Conservation (phyloP, 345 rosid species). For the Crucihimalaya himalaica region DNA sequence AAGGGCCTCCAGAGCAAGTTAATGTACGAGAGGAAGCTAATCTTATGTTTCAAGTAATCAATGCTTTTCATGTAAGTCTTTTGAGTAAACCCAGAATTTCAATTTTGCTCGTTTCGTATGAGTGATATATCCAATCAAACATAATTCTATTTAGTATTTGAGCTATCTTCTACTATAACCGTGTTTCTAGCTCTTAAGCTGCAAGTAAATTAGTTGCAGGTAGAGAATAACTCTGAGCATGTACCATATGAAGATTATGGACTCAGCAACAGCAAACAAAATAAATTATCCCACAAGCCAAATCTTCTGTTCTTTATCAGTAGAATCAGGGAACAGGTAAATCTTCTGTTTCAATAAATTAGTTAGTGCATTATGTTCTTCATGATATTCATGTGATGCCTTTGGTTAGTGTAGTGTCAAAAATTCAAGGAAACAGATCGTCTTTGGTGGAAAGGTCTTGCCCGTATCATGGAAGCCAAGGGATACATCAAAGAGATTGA, state of each 20-base stretch:
- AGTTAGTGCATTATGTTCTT: conserved; percentile 18
- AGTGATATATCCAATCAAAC: neutral
- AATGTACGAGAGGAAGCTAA: conserved; percentile 72
- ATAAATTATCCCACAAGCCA: conserved; percentile 48
- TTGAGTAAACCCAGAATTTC: neutral
- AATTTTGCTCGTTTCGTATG: neutral
- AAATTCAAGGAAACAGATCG: conserved; percentile 56
- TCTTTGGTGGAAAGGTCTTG: conserved; percentile 90
- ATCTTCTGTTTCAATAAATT: neutral
- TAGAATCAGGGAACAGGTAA: conserved; percentile 78
- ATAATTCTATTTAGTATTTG: neutral
- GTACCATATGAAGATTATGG: conserved; percentile 48
- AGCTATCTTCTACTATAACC: neutral
- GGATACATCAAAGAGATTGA: conserved; percentile 72
- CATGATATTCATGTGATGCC: conserved; percentile 31
- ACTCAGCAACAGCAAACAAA: conserved; percentile 32
- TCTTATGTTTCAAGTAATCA: conserved; percentile 63
- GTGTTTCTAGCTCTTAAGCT: conserved; percentile 2
- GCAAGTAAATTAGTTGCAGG: conserved; percentile 37
- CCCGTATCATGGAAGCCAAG: conserved; percentile 71
- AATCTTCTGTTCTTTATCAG: conserved; percentile 56
- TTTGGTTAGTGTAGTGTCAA: conserved; percentile 49
- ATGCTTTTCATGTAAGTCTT: conserved; percentile 54
- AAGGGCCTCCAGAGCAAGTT: conserved; percentile 67
- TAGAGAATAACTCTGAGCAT: conserved; percentile 31